Evolutionary conservation across 208 protist species (phyloP), one percentile per base, ranked within the genome.

Genomic region (Wallacemonas sp.): DNA sequence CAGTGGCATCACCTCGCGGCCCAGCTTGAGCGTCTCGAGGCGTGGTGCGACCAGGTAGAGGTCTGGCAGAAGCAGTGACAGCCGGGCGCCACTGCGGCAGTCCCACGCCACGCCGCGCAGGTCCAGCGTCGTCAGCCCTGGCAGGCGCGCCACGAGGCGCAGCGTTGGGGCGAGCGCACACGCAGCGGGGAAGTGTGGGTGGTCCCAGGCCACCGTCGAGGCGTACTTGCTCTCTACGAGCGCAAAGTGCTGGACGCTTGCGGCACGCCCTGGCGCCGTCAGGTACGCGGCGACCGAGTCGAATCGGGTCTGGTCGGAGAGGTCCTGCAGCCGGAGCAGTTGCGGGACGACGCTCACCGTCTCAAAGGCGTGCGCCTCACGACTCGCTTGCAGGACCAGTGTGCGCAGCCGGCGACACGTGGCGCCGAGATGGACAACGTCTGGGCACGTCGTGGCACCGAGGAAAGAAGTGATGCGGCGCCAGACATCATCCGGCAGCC

Each of bases 31-130:
- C 36, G 71, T 80, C 43, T 65, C 58, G 58, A 93, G 72, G 17
- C 66, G 38, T 23, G 78, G 79, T 5, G 70, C 78, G n/a, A 79
- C 78, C 38, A 92, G 52, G 72, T 93, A 66, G 6, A 95, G 65
- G 69, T 93, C 90, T 26, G 69, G 79, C 24, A 95, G 80, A n/a
- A 95, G 79, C 61, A 78, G 67, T 39, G 74, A 4, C 63, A 79
- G 34, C 46, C 29, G 12, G 6, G 55, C 61, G 21, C 23, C 27
- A 52, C 34, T 34, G 56, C 76, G 17, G 21, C 65, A 56, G 21
- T 71, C 56, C 76, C 85, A 87, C 43, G 36, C 61, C 29, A 93
- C 87, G n/a, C 88, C 84, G 21, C 90, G 81, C 12, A 95, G 29
- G 47, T 95, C 90, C 23, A 95, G 76, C 44, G 44, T 65, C 14